Conservation (phyloP, 2,329 filamentous ascomycete genomes). For the Stachybotrys chlorohalonatus region DNA sequence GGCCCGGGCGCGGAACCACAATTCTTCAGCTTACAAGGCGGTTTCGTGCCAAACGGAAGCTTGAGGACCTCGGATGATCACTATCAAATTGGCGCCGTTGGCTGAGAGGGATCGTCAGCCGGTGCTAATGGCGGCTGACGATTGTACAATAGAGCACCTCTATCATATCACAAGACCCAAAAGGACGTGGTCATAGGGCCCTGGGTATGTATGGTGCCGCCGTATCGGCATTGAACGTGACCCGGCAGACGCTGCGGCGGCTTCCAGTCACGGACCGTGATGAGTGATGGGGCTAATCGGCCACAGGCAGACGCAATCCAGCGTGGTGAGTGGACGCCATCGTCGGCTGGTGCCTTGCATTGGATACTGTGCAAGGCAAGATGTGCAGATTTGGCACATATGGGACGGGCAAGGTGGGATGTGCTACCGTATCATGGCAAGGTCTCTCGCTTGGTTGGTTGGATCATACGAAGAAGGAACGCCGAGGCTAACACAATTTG, state of each 20-base stretch:
- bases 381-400: neutral
- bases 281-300: neutral
- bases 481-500: neutral
- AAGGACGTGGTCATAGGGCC: too few species aligned
- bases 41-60: neutral
- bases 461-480: neutral
- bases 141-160: too few species aligned
- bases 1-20: neutral
- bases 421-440: too few species aligned
- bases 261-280: neutral
- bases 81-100: too few species aligned
- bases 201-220: too few species aligned
- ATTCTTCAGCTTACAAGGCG: neutral
- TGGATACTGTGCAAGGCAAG: slow-evolving; percentile 4
- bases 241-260: neutral
- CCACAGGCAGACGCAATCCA: neutral
- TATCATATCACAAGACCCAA: too few species aligned
- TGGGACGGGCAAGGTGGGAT: neutral
- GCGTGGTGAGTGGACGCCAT: neutral
- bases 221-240: neutral
- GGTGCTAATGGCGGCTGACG: neutral
- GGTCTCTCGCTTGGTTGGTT: neutral
- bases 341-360: slow-evolving; percentile 16
- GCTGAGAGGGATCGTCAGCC: neutral
- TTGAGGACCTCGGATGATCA: neutral